Percentiles rank a stretch among this genome's conserved stretches.
Conservation (phyloP, 2,329 filamentous ascomycete genomes). For the Immersiporthe knoxdaviesiana region DNA sequence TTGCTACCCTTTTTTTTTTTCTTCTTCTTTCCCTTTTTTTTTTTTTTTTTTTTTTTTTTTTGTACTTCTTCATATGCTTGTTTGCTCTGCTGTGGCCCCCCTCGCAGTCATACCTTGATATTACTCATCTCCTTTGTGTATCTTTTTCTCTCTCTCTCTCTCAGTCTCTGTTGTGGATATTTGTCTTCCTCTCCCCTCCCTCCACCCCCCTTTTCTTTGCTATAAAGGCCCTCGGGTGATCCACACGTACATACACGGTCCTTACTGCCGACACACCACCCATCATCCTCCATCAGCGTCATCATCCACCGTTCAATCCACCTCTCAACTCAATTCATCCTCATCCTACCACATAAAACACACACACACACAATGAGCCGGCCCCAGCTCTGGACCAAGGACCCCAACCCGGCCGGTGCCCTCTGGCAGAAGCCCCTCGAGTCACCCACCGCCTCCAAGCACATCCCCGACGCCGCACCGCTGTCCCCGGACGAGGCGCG, state of each 20-base stretch:
- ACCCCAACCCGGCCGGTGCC: slow-evolving; percentile 10
- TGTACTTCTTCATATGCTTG: neutral
- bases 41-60: neutral
- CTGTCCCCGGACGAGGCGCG: slow-evolving; percentile 23
- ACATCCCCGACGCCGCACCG: slow-evolving; percentile 22
- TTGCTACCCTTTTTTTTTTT: neutral
- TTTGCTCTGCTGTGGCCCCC: neutral
- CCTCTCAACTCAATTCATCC: neutral
- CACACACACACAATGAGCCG: slow-evolving; percentile 26
- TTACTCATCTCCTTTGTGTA: too few relatives aligned
- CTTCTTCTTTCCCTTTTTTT: too few relatives aligned
- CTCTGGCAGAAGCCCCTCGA: slow-evolving; percentile 26
- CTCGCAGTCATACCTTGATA: neutral
- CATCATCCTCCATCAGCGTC: neutral
- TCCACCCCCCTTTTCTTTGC: neutral
- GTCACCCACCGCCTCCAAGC: slow-evolving; percentile 14
- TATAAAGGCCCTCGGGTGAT: neutral
- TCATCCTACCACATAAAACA: neutral
- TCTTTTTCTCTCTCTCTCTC: too few relatives aligned
- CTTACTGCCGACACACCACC: neutral
- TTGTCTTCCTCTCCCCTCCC: neutral
- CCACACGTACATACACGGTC: neutral
- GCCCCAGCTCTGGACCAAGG: slow-evolving; percentile 33
- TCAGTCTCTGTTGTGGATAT: neutral
- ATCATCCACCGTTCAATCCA: too few relatives aligned